These are phyloP conservation scores for Phaeolepiota aurea DNA, from an alignment of 768 basidiomycete genomes.

Conservation along the genomic window DNA sequence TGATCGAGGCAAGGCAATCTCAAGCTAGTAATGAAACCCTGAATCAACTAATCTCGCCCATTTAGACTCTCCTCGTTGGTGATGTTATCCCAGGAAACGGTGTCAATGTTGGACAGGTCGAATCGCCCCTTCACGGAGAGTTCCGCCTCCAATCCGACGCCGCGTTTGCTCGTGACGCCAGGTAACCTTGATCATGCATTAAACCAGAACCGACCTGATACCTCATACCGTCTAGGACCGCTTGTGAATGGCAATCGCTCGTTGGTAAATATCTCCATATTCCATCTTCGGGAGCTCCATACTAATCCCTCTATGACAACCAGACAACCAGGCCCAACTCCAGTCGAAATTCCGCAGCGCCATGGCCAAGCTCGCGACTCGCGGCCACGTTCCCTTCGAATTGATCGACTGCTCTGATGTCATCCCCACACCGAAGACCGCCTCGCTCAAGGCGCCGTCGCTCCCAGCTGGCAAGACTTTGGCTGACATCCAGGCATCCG, in stretches of 20 bases:
- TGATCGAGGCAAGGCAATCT: slow-evolving; percentile 19
- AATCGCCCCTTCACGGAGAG: slow-evolving; percentile 12
- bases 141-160: slow-evolving; percentile 20
- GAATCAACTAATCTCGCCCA: too few relatives aligned
- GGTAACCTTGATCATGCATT: slow-evolving; percentile 7
- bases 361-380: slow-evolving; percentile 21
- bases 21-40: too few relatives aligned
- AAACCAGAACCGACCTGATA: too few relatives aligned
- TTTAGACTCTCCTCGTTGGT: not conserved
- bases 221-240: slow-evolving; percentile 28
- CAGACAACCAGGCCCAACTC: slow-evolving; percentile 14
- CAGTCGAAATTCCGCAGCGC: slow-evolving; percentile 16
- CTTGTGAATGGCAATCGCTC: slow-evolving; percentile 27
- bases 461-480: slow-evolving; percentile 15
- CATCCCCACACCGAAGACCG: slow-evolving; percentile 15
- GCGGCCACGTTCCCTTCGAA: slow-evolving; percentile 16
- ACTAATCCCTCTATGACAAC: not conserved
- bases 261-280: slow-evolving; percentile 10
- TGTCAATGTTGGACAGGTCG: not conserved
- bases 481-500: slow-evolving; percentile 16
- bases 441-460: slow-evolving; percentile 10
- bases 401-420: slow-evolving; percentile 29
- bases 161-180: slow-evolving; percentile 13
- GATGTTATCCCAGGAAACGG: not conserved
- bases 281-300: not conserved